Percentiles rank a stretch among this genome's conserved stretches.
Conservation (phyloP, 495 filamentous ascomycete species). For the Amphirosellinia nigrospora region DNA sequence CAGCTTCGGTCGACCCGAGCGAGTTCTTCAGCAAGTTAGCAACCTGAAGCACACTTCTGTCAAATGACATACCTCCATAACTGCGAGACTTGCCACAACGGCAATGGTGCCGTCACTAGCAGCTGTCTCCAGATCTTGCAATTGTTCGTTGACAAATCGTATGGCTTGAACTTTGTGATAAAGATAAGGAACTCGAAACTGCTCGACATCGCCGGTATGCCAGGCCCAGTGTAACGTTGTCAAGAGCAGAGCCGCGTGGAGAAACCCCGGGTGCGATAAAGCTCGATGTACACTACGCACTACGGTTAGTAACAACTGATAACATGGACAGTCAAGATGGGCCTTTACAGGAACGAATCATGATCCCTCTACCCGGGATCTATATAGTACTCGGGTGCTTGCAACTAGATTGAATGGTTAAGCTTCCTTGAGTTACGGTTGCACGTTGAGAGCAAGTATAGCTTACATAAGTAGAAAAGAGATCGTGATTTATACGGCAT, state of each 20-base stretch:
- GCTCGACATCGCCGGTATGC: conserved; percentile 41
- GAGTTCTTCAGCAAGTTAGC: conserved; percentile 35
- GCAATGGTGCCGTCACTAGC: conserved; percentile 45
- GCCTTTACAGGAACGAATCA: conserved; percentile 41
- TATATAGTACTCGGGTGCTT: conserved; percentile 37
- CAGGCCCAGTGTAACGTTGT: conserved; percentile 44
- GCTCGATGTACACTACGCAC: conserved; percentile 39
- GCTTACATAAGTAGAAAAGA: conserved; percentile 43
- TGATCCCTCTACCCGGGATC: conserved; percentile 36
- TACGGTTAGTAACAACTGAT: conserved; percentile 22
- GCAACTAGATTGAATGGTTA: conserved; percentile 31
- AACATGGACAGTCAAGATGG: neutral
- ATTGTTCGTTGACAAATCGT: conserved; percentile 46
- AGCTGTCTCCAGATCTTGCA: conserved; percentile 36
- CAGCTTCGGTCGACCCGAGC: conserved; percentile 38
- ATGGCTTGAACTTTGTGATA: conserved; percentile 44
- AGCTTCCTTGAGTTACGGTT: conserved; percentile 17
- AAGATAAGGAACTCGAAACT: conserved; percentile 41
- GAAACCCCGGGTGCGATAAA: conserved; percentile 43
- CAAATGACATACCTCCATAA: conserved; percentile 43
- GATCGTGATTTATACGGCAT: conserved; percentile 39
- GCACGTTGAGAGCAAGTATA: conserved; percentile 9
- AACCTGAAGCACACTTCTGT: conserved; percentile 4
- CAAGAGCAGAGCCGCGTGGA: conserved; percentile 42
- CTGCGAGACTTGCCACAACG: conserved; percentile 45